A percentile compares a stretch with the other conserved stretches of the same genome.
Conservation (phyloP, 78 protist genomes). For the Mantamonas sphyraenae region DNA sequence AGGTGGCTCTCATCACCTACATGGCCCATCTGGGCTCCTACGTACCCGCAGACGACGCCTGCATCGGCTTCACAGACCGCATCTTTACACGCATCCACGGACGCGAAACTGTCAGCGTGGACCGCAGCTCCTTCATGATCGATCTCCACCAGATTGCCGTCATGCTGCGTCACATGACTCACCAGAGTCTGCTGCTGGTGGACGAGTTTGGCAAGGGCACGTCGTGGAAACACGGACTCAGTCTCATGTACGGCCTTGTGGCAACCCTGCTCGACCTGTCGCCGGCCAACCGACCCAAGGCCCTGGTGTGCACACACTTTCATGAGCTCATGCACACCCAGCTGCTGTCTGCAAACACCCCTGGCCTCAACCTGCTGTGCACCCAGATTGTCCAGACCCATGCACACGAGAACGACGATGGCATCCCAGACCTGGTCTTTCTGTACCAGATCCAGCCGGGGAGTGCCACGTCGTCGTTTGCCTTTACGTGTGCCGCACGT, state of each 20-base stretch:
- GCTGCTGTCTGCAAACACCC: neutral
- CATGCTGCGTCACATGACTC: conserved; percentile 18
- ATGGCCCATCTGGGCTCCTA: conserved; percentile 57
- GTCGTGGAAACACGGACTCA: conserved; percentile 2
- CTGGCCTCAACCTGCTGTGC: neutral
- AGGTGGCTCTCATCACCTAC: conserved; percentile 21
- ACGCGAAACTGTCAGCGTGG: neutral
- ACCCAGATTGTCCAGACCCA: too few relatives aligned
- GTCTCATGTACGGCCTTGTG: conserved; percentile 6
- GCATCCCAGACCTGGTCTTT: neutral
- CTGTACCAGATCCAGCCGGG: neutral
- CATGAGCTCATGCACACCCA: conserved; percentile 1
- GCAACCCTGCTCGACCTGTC: neutral
- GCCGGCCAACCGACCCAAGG: neutral
- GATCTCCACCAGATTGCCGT: conserved; percentile 27
- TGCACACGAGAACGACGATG: too few relatives aligned
- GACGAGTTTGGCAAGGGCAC: conserved; percentile 73
- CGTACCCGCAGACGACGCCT: conserved; percentile 46
- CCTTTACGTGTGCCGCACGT: neutral
- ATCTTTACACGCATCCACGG: conserved; percentile 15
- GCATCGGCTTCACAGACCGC: conserved; percentile 33
- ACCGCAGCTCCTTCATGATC: neutral
- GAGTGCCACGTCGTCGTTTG: neutral
- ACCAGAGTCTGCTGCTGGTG: conserved; percentile 19
- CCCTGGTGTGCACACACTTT: conserved; percentile 24